phyloP scores from a whole-genome alignment of 768 basidiomycete species.

The Neoboletus brunneissimus region DNA sequence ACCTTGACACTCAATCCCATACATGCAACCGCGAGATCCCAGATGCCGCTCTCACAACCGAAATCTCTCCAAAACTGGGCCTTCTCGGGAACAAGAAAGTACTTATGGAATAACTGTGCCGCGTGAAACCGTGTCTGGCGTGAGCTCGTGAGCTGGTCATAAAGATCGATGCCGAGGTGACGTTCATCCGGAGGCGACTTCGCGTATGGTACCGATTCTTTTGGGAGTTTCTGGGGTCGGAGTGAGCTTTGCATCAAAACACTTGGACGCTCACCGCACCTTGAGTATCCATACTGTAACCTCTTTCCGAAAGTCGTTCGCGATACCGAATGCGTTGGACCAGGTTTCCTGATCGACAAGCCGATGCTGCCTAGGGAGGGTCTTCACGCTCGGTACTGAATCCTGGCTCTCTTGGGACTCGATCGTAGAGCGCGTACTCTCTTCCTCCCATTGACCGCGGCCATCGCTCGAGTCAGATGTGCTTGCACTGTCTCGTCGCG shows the following conservation, averaged over 20 bases:
- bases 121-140: constrained; percentile 67
- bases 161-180: constrained; percentile 27
- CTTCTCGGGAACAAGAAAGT: constrained; percentile 41
- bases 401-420: constrained; percentile 23
- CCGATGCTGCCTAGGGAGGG: neutral
- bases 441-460: constrained; percentile 17
- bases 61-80: constrained; percentile 9
- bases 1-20: constrained; percentile 64
- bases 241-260: neutral
- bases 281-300: constrained; percentile 47
- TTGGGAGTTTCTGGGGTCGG: constrained; percentile 9
- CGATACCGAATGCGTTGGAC: constrained; percentile 30
- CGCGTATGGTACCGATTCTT: neutral
- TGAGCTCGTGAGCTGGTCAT: constrained; percentile 52
- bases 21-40: constrained; percentile 60
- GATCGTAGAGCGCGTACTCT: constrained; percentile 8
- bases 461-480: constrained; percentile 12
- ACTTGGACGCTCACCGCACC: constrained; percentile 24
- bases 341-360: constrained; percentile 7
- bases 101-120: constrained; percentile 56
- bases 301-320: constrained; percentile 32
- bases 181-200: neutral
- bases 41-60: constrained; percentile 34
- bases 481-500: constrained; percentile 8
- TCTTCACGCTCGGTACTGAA: neutral